Evolutionary conservation across 202 grass and related monocot genomes (phyloP), one percentile per base, ranked within the genome.

Genomic region (Carex arenaria): DNA sequence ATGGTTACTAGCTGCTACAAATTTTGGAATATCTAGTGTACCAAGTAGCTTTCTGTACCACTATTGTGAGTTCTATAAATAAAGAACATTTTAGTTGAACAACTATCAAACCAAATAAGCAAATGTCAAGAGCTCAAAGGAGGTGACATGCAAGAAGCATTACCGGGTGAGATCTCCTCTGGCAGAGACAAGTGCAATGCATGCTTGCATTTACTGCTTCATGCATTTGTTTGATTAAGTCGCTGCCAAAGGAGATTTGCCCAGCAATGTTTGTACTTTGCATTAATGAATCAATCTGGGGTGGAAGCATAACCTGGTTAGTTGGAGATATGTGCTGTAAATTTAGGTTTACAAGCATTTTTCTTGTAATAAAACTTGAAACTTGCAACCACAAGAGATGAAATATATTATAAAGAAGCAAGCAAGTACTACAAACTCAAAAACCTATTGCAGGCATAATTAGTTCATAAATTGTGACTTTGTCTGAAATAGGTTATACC

Each of bases 221-320:
- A 23, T 47, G 32, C 4, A 19, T 17, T 23, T 66, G 0, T 69
- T 69, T 3, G 23, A 64, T 11, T 15, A 23, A 61, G 80, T 18
- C 67, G 62, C 88, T 80, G 88, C 81, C 91, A 93, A 90, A 90
- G 86, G 81, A 90, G 88, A 90, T 85, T 90, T 93, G 88, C 84
- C 91, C 88, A 85, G 91, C 57, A 26, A 93, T 86, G 88, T 84
- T 84, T 62, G 12, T 23, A 7, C 5, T 11, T 7, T 18, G 49
- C 72, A 75, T 61, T n/a, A 61, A 49, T 49, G 45, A 10, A 49
- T 49, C 45, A 22, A 61, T 5, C 19, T 61, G 18, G 1, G 17
- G 6, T 8, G 57, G 6, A 61, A 20, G n/a, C 18, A 9, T 19
- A 22, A 15, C 57, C 57, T 28, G 61, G 22, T 64, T 64, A 13